phyloP scores from a whole-genome alignment of 2,329 filamentous ascomycete species.

The Alternaria gaisen region DNA sequence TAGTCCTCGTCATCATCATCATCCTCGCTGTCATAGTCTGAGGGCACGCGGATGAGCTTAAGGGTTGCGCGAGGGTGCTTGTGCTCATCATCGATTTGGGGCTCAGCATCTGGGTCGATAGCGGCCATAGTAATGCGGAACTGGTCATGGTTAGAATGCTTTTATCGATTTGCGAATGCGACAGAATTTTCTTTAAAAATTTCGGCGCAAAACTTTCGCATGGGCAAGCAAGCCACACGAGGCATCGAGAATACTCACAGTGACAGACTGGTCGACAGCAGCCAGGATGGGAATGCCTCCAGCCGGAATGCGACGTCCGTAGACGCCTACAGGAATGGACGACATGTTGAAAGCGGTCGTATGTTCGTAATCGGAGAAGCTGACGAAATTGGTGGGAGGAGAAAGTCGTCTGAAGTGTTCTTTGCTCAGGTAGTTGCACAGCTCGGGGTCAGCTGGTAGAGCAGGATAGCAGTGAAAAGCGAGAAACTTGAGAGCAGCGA shows the following conservation, averaged over 20 bases:
- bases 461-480: conserved; percentile 18
- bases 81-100: conserved; percentile 52
- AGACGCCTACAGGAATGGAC: conserved; percentile 75
- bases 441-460: conserved; percentile 30
- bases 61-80: conserved; percentile 80
- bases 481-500: conserved; percentile 24
- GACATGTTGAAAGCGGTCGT: conserved; percentile 44
- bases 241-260: conserved; percentile 67
- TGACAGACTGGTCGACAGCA: conserved; percentile 76
- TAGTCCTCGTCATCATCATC: conserved; percentile 63
- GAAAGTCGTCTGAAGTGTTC: background rate
- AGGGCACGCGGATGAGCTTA: conserved; percentile 82
- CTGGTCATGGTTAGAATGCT: conserved; percentile 58
- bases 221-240: background rate
- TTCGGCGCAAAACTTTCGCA: background rate
- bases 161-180: conserved; percentile 10
- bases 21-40: conserved; percentile 65
- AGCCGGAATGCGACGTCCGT: conserved; percentile 88
- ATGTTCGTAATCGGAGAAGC: conserved; percentile 1
- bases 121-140: conserved; percentile 99
- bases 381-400: conserved; percentile 3
- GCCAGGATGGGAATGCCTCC: conserved; percentile 85
- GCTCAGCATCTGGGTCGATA: conserved; percentile 83
- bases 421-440: conserved; percentile 25
- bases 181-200: background rate